Base-by-base conservation (phyloP, 176 grass and related monocot genomes). In the Triticum monococcum region DNA sequence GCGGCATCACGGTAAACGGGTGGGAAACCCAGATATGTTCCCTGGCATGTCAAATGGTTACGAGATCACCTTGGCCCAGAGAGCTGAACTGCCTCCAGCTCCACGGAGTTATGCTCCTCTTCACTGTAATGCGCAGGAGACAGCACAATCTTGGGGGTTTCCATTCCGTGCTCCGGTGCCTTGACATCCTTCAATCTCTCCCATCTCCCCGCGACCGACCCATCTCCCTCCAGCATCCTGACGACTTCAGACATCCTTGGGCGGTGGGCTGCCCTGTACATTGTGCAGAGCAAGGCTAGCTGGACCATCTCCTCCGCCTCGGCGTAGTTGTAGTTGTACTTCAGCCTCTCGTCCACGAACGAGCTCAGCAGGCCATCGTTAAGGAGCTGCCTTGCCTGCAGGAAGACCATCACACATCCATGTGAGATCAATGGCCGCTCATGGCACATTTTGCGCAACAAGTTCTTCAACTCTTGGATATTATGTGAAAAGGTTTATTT, bases 221-320 rank as follows among this genome's bases (percentile, higher is more conserved):
- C 90, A 45, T 86, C 86, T 22, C 68, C 90, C 84, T 95, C 84
- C n/a, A 98, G 80, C 96, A 98, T 98, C 10, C 84, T 62, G 8
- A 92, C 81, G 71, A 95, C 82, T 77, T 98, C 81, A 50, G 84
- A 90, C 93, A 98, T 98, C 41, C 60, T 89, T 17, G 93, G 96
- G 4, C 91, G 93, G 26, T 98, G 78, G 3, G 61, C 18, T 16
- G 93, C 91, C 59, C 25, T 78, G 64, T 78, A 86, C 83, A 91
- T 92, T 7, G 93, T 94, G 88, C 96, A 98, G 33, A 98, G 88
- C 68, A 98, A 78, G 24, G 91, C 96, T 41, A 98, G 83, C 79
- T 91, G 88, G 70, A 95, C 86, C 91, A 98, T 91, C 56, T 92
- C 81, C 50, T 92, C 86, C 56, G 92, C 63, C 80, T 95, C 93